Base-by-base conservation (phyloP, 805 yeast genomes). In the Yarrowia sp. region DNA sequence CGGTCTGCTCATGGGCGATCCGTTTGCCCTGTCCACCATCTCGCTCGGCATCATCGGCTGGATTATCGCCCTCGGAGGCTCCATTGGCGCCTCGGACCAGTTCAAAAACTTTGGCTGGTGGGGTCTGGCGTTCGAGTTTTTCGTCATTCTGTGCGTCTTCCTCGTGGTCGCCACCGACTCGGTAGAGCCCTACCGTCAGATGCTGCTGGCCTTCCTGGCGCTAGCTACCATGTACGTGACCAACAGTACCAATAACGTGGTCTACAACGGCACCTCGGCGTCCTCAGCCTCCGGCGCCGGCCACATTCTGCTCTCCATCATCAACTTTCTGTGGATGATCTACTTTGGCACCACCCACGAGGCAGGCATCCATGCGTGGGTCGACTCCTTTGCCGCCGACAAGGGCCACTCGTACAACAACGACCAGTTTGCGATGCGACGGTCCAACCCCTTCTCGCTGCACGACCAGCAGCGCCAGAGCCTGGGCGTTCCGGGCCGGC, bases 51-150 rank as follows among this genome's bases (percentile, higher is more conserved):
- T 74, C 74, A 82, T 92, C 33, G 86, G 97, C 15, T 94, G 98
- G 98, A 81, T 92, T 69, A 85, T 95, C 63, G 91, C 97, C 10
- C 83, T 95, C 67, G 96, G 89, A 1, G 98, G 98, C 1, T 90
- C 96, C 15, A 86, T 90, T 19, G 87, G 90, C 0, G 76, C 86
- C 8, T 81, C 81, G 17, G 69, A 68, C 34, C 61, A 77, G 7
- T 91, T 89, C 75, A 97, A 98, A 0, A 85, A 86, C 71, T 90
- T 94, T 78, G 86, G 95, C 4, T 94, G 99, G 99, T 95, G 99
- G 99, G 97, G 96, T 1, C 77, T 95, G 7, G 93, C 90, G 1
- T 95, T 86, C 75, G 87, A 94, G 78, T 80, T 92, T 20, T 70
- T 91, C 38, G 72, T 91, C 49, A 82, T 90, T 20, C 72, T 86